phyloP scores from a whole-genome alignment of 2,329 filamentous ascomycete species.

The Zymoseptoria pseudotritici region DNA sequence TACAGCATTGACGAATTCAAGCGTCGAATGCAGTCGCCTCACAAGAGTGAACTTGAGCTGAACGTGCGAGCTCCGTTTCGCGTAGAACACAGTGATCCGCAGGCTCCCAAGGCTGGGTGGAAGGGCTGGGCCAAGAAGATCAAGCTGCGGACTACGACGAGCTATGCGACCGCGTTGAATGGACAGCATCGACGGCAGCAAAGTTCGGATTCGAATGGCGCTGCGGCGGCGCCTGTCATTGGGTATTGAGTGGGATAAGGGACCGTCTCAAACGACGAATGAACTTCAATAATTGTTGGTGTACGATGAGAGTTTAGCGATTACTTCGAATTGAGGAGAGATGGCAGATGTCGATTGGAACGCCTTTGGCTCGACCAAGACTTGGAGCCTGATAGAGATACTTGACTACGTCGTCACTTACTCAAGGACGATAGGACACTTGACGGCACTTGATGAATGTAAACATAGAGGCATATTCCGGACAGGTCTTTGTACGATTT shows the following conservation, averaged over 20 bases:
- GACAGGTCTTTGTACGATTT: too few relatives aligned
- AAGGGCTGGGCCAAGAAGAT: not conserved
- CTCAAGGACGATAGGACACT: not conserved
- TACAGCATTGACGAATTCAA: slow-evolving; percentile 15
- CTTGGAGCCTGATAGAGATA: not conserved
- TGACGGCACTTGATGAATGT: not conserved
- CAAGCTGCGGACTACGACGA: not conserved
- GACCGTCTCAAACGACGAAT: too few relatives aligned
- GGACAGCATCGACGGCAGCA: not conserved
- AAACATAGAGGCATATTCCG: too few relatives aligned
- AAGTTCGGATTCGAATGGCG: slow-evolving; percentile 27
- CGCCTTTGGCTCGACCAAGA: not conserved
- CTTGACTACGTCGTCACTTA: not conserved
- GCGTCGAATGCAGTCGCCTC: slow-evolving; percentile 2
- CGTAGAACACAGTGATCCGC: not conserved
- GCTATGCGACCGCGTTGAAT: not conserved
- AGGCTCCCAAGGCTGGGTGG: not conserved
- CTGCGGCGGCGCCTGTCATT: slow-evolving; percentile 20
- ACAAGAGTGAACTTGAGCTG: not conserved
- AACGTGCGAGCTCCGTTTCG: not conserved
- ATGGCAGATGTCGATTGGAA: slow-evolving; percentile 4
- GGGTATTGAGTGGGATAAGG: slow-evolving; percentile 8
- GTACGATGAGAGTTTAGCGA: too few relatives aligned
- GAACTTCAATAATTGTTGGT: too few relatives aligned
- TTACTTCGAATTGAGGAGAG: too few relatives aligned